phyloP scores from a whole-genome alignment of 495 filamentous ascomycete species.

The Tuber magnatum region DNA sequence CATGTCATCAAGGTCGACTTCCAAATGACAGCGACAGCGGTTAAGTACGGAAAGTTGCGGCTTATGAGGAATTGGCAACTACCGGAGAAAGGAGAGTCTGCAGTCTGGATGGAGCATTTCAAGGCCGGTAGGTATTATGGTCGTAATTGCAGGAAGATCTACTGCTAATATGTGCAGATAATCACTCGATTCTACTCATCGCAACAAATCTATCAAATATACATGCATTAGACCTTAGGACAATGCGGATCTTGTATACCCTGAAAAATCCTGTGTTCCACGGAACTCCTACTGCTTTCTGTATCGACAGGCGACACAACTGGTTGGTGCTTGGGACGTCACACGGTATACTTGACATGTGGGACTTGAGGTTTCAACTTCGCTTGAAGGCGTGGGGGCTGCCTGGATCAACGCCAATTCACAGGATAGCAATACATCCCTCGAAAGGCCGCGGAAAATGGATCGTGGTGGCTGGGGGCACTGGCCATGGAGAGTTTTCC shows the following conservation, averaged over 20 bases:
- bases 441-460: constrained; percentile 66
- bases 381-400: constrained; percentile 85
- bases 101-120: constrained; percentile 88
- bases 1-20: constrained; percentile 84
- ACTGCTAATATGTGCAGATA: constrained; percentile 47
- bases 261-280: constrained; percentile 89
- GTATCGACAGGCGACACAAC: constrained; percentile 69
- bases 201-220: constrained; percentile 80
- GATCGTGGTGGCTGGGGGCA: constrained; percentile 82
- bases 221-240: constrained; percentile 76
- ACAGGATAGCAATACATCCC: constrained; percentile 70
- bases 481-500: constrained; percentile 82
- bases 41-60: constrained; percentile 70
- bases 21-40: constrained; percentile 50
- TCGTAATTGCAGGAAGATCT: neutral
- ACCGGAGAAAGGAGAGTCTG: constrained; percentile 59
- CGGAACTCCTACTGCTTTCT: constrained; percentile 88
- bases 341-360: constrained; percentile 86
- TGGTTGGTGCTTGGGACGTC: constrained; percentile 91
- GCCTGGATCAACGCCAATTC: constrained; percentile 70
- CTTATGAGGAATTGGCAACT: constrained; percentile 75
- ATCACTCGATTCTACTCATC: constrained; percentile 69
- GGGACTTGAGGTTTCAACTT: constrained; percentile 90
- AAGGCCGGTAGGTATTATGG: constrained; percentile 47
- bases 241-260: constrained; percentile 72